Percentiles rank a stretch among this genome's conserved stretches.
Evolutionary conservation across 2,329 filamentous ascomycete species (phyloP).

Genomic region (Xylaria sp.): DNA sequence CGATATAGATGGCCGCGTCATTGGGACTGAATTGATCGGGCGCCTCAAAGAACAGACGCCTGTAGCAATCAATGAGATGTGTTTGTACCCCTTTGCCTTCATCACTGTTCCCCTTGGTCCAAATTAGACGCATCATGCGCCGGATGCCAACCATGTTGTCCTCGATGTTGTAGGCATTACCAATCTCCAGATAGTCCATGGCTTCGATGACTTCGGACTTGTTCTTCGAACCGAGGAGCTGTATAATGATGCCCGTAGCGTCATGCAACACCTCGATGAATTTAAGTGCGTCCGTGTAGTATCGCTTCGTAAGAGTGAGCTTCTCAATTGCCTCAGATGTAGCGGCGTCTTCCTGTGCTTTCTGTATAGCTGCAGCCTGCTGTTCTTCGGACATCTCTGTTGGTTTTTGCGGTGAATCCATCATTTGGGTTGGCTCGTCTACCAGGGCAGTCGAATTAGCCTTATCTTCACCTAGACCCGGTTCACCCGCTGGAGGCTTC

Average conservation of each 20-base stretch:
- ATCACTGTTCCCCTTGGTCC: slow-evolving; percentile 99
- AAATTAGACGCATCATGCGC: slow-evolving; percentile 95
- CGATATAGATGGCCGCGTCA: slow-evolving; percentile 93
- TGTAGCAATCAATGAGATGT: slow-evolving; percentile 97
- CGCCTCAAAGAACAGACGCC: slow-evolving; percentile 93
- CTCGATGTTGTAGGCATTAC: slow-evolving; percentile 95
- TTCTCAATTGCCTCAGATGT: slow-evolving; percentile 90
- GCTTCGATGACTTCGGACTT: slow-evolving; percentile 99
- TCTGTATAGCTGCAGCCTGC: slow-evolving; percentile 76
- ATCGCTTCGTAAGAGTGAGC: slow-evolving; percentile 86
- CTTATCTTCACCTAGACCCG: slow-evolving; percentile 75
- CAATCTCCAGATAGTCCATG: slow-evolving; percentile 97
- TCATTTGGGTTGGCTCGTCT: slow-evolving; percentile 87
- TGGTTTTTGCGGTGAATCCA: slow-evolving; percentile 59
- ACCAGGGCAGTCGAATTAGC: slow-evolving; percentile 76
- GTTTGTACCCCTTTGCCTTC: slow-evolving; percentile 98
- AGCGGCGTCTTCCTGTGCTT: slow-evolving; percentile 85
- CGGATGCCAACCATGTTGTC: slow-evolving; percentile 92
- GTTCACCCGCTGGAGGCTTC: slow-evolving; percentile 78
- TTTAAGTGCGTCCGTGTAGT: slow-evolving; percentile 90
- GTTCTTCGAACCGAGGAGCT: slow-evolving; percentile 91
- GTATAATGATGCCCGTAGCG: slow-evolving; percentile 81
- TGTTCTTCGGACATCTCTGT: slow-evolving; percentile 80
- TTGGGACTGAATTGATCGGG: slow-evolving; percentile 88
- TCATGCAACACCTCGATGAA: slow-evolving; percentile 93